Evolutionary conservation across 2,329 filamentous ascomycete species (phyloP).

Genomic region (Dothistroma pini): DNA sequence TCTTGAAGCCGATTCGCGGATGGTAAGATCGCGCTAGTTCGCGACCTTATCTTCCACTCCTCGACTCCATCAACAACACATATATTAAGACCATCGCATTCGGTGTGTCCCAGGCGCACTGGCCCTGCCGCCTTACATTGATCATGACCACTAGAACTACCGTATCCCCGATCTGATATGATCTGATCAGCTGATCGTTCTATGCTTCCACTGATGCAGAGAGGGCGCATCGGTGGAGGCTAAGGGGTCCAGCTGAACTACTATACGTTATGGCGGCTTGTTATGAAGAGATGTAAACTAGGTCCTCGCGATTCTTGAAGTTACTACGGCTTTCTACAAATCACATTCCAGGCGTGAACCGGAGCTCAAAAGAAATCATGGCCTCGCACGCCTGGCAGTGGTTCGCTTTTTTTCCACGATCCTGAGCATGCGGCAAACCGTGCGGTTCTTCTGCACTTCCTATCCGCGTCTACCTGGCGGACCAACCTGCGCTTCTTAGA

Average conservation of each 20-base stretch:
- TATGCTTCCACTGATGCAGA: neutral
- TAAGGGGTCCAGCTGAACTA: neutral
- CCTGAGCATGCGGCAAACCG: neutral
- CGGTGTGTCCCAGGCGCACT: too few species aligned
- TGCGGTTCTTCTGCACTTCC: slow-evolving; percentile 4
- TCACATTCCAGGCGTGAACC: too few species aligned
- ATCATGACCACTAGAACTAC: neutral
- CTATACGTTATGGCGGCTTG: neutral
- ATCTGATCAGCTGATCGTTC: neutral
- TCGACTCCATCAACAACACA: neutral
- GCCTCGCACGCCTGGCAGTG: neutral
- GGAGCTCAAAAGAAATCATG: neutral
- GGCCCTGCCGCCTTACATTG: neutral
- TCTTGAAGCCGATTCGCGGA: too few species aligned
- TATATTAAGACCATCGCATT: neutral
- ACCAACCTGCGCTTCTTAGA: slow-evolving; percentile 11
- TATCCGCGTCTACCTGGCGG: slow-evolving; percentile 2
- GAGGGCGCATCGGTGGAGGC: neutral
- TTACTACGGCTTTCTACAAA: too few species aligned
- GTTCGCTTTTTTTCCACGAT: neutral
- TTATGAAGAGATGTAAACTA: too few species aligned
- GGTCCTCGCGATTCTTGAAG: too few species aligned
- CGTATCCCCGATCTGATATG: neutral
- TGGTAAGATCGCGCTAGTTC: too few species aligned
- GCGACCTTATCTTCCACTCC: too few species aligned